Percentiles rank a stretch among this genome's conserved stretches.
Evolutionary conservation across 2,329 filamentous ascomycete species (phyloP).

Genomic region (Cadophora sp.): DNA sequence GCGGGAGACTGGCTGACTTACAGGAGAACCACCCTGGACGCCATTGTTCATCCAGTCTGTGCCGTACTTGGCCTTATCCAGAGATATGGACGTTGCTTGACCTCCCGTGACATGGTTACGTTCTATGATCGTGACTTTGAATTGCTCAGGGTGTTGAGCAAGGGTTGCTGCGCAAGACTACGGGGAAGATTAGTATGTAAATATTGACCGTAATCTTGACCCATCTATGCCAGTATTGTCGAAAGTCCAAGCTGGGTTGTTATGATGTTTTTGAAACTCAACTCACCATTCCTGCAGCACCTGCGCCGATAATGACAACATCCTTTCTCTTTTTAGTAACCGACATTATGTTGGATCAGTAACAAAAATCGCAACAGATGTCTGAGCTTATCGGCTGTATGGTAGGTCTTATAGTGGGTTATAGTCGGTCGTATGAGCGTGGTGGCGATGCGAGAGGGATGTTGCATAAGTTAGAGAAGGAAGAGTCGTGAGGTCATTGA

Average conservation of each 20-base stretch:
- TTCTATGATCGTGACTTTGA: conserved; percentile 69
- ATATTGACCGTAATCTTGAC: not conserved
- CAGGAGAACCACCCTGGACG: conserved; percentile 63
- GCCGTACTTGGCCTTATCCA: conserved; percentile 63
- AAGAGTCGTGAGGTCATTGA: conserved; percentile 15
- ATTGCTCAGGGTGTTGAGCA: conserved; percentile 68
- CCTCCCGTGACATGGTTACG: conserved; percentile 63
- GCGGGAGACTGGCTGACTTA: conserved; percentile 29
- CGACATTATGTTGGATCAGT: conserved; percentile 4
- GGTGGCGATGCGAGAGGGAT: not conserved
- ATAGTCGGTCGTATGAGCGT: not conserved
- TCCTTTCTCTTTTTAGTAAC: conserved; percentile 49
- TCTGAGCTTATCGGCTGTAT: not conserved
- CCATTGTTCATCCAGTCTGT: conserved; percentile 68
- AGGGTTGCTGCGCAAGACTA: conserved; percentile 71
- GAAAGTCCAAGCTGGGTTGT: no score
- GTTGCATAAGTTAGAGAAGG: not conserved
- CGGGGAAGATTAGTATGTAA: not conserved
- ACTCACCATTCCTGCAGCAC: conserved; percentile 65
- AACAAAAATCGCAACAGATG: not conserved
- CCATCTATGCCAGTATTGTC: no score
- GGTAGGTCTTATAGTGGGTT: not conserved
- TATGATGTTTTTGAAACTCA: not conserved
- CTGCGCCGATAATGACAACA: conserved; percentile 66
- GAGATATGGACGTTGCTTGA: conserved; percentile 64